A percentile compares a stretch with the other conserved stretches of the same genome.
Conservation (phyloP, 2,329 filamentous ascomycete species). For the Alternaria dauci region DNA sequence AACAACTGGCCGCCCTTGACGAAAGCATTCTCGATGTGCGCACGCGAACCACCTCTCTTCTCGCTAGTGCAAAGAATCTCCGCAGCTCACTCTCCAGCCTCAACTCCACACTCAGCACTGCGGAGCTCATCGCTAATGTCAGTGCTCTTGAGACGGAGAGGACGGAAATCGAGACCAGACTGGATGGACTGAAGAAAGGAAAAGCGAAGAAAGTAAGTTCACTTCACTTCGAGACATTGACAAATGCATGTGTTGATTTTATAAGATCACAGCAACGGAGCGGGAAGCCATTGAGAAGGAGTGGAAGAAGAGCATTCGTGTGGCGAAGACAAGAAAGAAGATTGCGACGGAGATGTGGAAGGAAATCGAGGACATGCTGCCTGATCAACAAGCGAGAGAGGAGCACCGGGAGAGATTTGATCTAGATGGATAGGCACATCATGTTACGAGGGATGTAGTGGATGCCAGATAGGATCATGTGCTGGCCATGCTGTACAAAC, state of each 20-base stretch:
- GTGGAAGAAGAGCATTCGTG: constrained; percentile 54
- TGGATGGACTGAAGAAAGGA: constrained; percentile 54
- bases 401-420: constrained; percentile 60
- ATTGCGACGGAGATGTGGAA: constrained; percentile 63
- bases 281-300: constrained; percentile 57
- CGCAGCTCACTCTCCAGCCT: constrained; percentile 58
- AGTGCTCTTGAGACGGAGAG: constrained; percentile 57
- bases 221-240: neutral
- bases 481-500: neutral
- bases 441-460: neutral
- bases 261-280: constrained; percentile 52
- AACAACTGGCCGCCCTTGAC: constrained; percentile 61
- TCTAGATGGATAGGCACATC: constrained; percentile 41
- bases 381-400: constrained; percentile 56
- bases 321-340: constrained; percentile 54
- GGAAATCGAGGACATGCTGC: constrained; percentile 57
- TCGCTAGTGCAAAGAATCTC: constrained; percentile 59
- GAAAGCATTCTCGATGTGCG: constrained; percentile 58
- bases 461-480: neutral
- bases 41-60: constrained; percentile 55
- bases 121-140: constrained; percentile 59
- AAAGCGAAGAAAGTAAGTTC: constrained; percentile 56
- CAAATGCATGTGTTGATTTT: neutral
- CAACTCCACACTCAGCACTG: constrained; percentile 59
- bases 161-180: constrained; percentile 48